phyloP scores from a whole-genome alignment of 257 asterid genomes.

The Nicotiana obtusifolia region DNA sequence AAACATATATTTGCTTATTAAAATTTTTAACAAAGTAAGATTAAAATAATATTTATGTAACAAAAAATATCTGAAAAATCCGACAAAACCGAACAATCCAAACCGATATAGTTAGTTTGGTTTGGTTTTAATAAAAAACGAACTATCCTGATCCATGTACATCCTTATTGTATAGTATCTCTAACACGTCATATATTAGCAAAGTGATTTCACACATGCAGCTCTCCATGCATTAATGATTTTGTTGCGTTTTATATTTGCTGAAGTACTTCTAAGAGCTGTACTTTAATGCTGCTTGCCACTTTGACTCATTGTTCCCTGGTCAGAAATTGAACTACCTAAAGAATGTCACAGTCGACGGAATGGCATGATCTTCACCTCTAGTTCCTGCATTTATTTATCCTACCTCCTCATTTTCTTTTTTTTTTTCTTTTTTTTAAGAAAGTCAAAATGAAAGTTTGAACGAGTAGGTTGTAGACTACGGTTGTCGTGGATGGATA shows the following conservation, averaged over 20 bases:
- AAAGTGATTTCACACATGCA: not conserved
- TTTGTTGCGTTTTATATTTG: not conserved
- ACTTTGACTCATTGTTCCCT: not conserved
- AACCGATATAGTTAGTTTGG: too few relatives aligned
- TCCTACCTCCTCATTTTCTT: not conserved
- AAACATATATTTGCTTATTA: too few relatives aligned
- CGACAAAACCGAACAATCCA: too few relatives aligned
- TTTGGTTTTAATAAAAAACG: too few relatives aligned
- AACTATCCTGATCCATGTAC: too few relatives aligned
- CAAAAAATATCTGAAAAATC: too few relatives aligned
- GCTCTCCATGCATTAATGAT: slow-evolving; percentile 1
- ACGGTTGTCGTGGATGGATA: too few relatives aligned
- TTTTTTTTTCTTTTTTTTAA: not conserved
- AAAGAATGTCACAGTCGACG: not conserved
- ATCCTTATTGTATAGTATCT: too few relatives aligned
- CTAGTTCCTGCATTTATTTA: not conserved
- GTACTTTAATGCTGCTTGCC: not conserved
- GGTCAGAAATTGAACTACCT: slow-evolving; percentile 1
- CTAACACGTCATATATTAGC: not conserved
- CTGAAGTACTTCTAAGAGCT: not conserved
- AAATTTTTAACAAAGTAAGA: too few relatives aligned
- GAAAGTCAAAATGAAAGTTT: not conserved
- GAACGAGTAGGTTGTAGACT: not conserved
- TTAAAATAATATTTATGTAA: too few relatives aligned
- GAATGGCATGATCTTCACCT: not conserved